Evolutionary conservation across 768 basidiomycete species (phyloP), one percentile per base, ranked within the genome.

Genomic region (Hysterangium stoloniferum): DNA sequence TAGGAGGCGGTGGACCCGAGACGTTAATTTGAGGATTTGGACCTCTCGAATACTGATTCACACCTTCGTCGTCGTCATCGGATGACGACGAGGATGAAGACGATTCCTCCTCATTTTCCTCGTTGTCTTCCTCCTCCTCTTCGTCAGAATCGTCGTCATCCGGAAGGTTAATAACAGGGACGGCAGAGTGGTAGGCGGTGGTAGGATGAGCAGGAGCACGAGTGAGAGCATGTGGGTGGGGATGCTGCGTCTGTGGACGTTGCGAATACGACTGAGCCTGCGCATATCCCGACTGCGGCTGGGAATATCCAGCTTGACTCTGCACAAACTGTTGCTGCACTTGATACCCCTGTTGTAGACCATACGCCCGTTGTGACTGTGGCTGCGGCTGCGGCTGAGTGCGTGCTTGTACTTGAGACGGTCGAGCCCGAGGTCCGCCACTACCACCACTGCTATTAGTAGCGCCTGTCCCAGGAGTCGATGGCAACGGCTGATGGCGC

Each of bases 401-500:
- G 11, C 11, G 20, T 22, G 20, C 20, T 41, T 20, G 44, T 3
- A 32, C 19, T 31, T 8, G 44, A 31, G 44, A 29, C 17, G 29
- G 17, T 32, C 2, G n/a, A n/a, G n/a, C n/a, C n/a, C n/a, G n/a
- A n/a, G n/a, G n/a, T 20, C 35, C n/a, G 35, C n/a, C n/a, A 37
- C 35, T 20, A 37, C n/a, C 20, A 37, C 35, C 20, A 20, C 35
- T 20, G n/a, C 35, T 37, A n/a, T 37, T n/a, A n/a, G 20, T 37
- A 3, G 35, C n/a, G 35, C n/a, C 35, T 20, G 20, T 7, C n/a
- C 35, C 41, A 13, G 19, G 34, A 13, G 49, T 41, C 11, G 50
- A 17, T 12, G 63, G 62, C 1, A 63, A 59, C n/a, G 68, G 70
- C 2, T 69, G 66, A 22, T 68, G 63, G 38, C 70, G 67, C 27